Conservation (phyloP, 208 protist species). For the Leishmania turanica region DNA sequence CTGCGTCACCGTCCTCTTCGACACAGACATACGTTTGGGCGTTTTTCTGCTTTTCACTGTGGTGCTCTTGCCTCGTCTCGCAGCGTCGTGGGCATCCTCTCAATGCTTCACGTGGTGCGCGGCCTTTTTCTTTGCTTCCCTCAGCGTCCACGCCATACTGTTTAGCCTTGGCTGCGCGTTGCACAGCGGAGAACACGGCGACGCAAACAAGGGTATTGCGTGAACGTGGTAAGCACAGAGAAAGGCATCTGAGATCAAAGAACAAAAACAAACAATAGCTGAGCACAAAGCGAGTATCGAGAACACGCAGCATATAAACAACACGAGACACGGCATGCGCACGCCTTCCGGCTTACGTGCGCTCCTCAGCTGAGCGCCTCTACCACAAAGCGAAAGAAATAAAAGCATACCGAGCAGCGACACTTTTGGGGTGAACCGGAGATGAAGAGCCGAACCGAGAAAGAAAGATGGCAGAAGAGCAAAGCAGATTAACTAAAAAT, state of each 20-base stretch:
- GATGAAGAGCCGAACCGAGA: background rate
- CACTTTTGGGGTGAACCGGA: background rate
- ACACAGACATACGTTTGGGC: background rate
- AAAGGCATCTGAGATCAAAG: background rate
- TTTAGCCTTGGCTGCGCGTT: background rate
- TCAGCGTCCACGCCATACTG: background rate
- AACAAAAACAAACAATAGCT: background rate
- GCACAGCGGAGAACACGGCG: background rate
- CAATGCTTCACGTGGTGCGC: background rate
- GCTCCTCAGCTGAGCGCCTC: background rate
- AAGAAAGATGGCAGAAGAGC: background rate
- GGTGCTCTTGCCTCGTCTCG: background rate
- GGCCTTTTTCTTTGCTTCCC: too few relatives aligned
- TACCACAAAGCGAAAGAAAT: background rate
- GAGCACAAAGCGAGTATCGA: background rate
- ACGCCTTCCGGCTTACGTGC: background rate
- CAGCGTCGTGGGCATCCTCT: too few relatives aligned
- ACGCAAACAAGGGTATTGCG: background rate
- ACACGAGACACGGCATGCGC: background rate
- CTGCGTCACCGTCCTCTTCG: background rate
- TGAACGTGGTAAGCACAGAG: background rate
- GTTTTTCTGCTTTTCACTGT: background rate
- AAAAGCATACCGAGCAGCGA: background rate
- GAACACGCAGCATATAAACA: background rate
- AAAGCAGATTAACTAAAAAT: background rate